A percentile compares a stretch with the other conserved stretches of the same genome.
Evolutionary conservation across 345 rosid species (phyloP).

Genomic region (Murraya paniculata): DNA sequence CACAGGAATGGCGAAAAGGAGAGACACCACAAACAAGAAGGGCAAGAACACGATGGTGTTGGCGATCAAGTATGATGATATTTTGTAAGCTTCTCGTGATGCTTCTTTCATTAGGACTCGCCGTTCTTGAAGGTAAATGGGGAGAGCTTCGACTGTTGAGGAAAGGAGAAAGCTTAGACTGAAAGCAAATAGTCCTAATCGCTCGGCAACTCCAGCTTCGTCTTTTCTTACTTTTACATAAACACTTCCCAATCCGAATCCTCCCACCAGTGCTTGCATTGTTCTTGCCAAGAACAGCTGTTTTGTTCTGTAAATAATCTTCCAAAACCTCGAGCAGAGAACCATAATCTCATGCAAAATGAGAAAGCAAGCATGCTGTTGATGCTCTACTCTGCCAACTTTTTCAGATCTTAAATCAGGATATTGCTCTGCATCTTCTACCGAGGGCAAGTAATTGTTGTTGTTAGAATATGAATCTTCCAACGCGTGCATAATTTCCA

Average conservation of each 20-base stretch:
- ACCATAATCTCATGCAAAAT: slow-evolving; percentile 48
- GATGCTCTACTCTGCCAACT: background rate
- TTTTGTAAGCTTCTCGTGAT: slow-evolving; percentile 69
- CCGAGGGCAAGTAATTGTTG: slow-evolving; percentile 5
- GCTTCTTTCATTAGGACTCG: slow-evolving; percentile 86
- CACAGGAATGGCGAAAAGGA: slow-evolving; percentile 69
- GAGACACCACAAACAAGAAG: slow-evolving; percentile 58
- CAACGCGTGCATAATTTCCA: slow-evolving; percentile 65
- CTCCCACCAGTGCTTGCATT: slow-evolving; percentile 84
- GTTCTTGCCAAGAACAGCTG: slow-evolving; percentile 78
- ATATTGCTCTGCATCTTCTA: slow-evolving; percentile 11
- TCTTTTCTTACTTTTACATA: slow-evolving; percentile 53
- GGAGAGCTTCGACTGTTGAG: slow-evolving; percentile 91
- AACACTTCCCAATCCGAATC: slow-evolving; percentile 76
- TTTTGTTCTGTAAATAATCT: slow-evolving; percentile 75
- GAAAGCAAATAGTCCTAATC: slow-evolving; percentile 84
- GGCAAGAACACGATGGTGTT: slow-evolving; percentile 80
- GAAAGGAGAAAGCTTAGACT: slow-evolving; percentile 87
- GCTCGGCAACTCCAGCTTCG: slow-evolving; percentile 62
- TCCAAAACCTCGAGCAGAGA: slow-evolving; percentile 82
- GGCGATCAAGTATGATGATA: slow-evolving; percentile 89
- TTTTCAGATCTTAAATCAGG: slow-evolving; percentile 36
- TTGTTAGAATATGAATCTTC: slow-evolving; percentile 32
- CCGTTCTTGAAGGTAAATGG: slow-evolving; percentile 82
- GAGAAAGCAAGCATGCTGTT: slow-evolving; percentile 12